Base-by-base conservation (phyloP, 2,329 filamentous ascomycete genomes). In the Botryosphaeria agaves region DNA sequence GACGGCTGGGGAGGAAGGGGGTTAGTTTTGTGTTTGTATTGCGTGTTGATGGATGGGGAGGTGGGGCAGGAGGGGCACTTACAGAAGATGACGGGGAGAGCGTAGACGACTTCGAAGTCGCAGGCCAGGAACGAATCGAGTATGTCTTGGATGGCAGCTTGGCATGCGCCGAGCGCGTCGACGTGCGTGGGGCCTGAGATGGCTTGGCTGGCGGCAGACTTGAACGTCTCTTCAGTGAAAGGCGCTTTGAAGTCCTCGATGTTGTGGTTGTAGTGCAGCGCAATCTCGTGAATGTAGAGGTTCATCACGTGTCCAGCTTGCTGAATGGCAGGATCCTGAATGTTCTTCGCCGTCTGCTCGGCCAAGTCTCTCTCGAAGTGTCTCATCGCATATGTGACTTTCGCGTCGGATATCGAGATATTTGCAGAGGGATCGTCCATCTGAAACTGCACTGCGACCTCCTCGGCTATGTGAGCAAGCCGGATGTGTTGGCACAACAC, bases 401-500 rank as follows among this genome's bases (percentile, higher is more conserved):
- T 64, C 2, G 59, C 54, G 38, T 72, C 68, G 1, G 63, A 56
- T 27, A 72, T 64, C 36, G 55, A 59, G 6, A 70, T 56, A 31
- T 54, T 60, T 5, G 59, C 54, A 1, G 57, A 57, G 5, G 61
- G 52, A 36, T 68, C 62, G 34, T 66, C 62, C 62, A 71, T 69
- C 26, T 60, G 59, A 38, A 72, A 72, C 26, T 66, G 59, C 14
- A 59, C 53, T 2, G 62, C 63, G 20, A 71, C 61, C 37, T 69
- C 63, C 38, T 72, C 68, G 20, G 62, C 64, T 37, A 72, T 66
- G 33, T 63, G 64, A 12, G 64, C 66, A 33, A 73, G 55, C 37
- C 63, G 69, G 29, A 69, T 59, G 48, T 71, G 68, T 38, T 72
- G 64, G 33, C 64, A 59, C 18, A 75, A 53, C 9, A 60, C 46